Evolutionary conservation across 306 rosid species (phyloP).

Genomic region (Glycine tomentella): DNA sequence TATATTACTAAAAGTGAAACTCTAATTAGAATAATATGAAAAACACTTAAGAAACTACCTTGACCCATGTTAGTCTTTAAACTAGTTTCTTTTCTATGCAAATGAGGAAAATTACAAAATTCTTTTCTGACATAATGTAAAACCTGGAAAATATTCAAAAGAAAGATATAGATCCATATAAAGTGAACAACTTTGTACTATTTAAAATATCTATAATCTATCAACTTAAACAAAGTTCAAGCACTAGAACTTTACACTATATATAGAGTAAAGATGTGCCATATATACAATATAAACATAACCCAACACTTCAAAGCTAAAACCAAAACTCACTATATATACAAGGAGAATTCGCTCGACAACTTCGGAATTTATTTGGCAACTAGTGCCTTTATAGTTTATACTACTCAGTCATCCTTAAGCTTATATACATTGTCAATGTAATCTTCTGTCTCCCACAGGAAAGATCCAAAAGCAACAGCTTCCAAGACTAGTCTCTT

Average conservation of each 20-base stretch:
- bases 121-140: neutral
- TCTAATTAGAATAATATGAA: too few relatives aligned
- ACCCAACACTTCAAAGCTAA: constrained; percentile 28
- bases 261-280: constrained; percentile 31
- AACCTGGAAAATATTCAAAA: neutral
- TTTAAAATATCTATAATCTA: constrained; percentile 13
- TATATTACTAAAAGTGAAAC: too few relatives aligned
- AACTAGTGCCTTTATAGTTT: constrained; percentile 16
- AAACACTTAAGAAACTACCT: neutral
- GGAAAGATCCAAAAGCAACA: constrained; percentile 93
- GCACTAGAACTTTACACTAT: constrained; percentile 45
- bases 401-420: constrained; percentile 60
- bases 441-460: constrained; percentile 95
- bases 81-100: neutral
- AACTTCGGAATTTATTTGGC: constrained; percentile 7
- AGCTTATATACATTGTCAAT: constrained; percentile 78
- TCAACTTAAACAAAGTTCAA: constrained; percentile 24
- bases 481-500: constrained; percentile 96
- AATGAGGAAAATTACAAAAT: neutral
- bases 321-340: constrained; percentile 52
- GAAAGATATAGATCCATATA: constrained; percentile 22
- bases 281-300: constrained; percentile 51
- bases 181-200: constrained; percentile 3
- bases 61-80: neutral
- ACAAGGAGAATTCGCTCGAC: constrained; percentile 53